Evolutionary conservation across 2,329 filamentous ascomycete species (phyloP), one percentile per base, ranked within the genome.

Genomic region (Coniella vitis): DNA sequence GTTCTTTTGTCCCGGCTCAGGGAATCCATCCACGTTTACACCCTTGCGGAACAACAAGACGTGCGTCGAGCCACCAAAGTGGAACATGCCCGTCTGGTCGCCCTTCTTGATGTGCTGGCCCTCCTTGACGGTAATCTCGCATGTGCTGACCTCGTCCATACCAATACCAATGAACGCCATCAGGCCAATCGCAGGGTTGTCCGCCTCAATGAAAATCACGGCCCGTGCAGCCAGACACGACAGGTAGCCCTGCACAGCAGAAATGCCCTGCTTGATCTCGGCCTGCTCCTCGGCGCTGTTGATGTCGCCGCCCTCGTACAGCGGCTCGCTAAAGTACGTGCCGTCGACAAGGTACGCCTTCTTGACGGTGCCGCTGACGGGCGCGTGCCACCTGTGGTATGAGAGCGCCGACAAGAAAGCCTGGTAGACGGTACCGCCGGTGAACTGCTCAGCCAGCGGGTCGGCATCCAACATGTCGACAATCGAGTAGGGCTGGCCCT

Each of bases 111-210:
- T 60, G 45, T 74, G 72, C 60, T 88, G 74, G 0, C 83, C 84
- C 59, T 82, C 76, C 56, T 72, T 72, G 10, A 87, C 83, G 0
- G 79, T 84, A 42, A 87, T 81, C 45, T 88, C 83, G 58, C 84
- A 88, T 0, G 83, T 82, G 50, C 77, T 83, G 12, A 89, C 85
- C 65, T 90, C 86, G 37, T 81, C 82, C 86, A 90, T 89, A 1
- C 86, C 86, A 3, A 90, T 75, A 1, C 77, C 80, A 12, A 90
- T 68, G 55, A 89, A 84, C 0, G 75, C 81, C 71, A 90, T 76
- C 29, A 89, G 65, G 0, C 86, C 86, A 34, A 89, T 80, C 1
- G 70, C 70, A 1, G 73, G 70, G 54, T 86, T 83, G 16, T 53
- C 48, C 2, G 51, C 47, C 44, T 53, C 51, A 31, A 53, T 53